phyloP scores from a whole-genome alignment of 2,329 filamentous ascomycete species.

The Sphaerulina vaccinii region DNA sequence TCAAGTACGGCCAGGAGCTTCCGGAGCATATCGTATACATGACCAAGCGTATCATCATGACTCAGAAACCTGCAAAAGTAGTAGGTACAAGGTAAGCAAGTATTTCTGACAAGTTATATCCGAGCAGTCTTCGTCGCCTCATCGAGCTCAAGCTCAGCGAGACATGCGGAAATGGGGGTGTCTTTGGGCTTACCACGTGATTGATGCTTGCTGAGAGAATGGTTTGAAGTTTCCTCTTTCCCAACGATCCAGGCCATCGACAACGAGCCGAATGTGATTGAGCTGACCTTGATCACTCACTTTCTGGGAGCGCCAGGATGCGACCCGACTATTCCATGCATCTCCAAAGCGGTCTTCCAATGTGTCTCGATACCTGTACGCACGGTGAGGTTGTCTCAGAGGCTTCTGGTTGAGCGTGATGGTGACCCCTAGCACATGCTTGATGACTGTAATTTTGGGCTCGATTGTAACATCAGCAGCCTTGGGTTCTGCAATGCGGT shows the following conservation, averaged over 20 bases:
- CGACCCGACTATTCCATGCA: background rate
- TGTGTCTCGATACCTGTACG: background rate
- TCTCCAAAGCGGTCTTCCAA: background rate
- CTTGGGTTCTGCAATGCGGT: background rate
- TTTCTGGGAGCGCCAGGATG: background rate
- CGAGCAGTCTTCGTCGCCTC: too few relatives aligned
- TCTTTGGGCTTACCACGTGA: too few relatives aligned
- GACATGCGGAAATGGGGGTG: too few relatives aligned
- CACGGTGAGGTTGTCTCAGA: background rate
- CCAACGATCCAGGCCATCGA: background rate
- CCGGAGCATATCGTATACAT: background rate
- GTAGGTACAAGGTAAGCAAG: too few relatives aligned
- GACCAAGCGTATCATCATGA: background rate
- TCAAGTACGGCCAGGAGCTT: background rate
- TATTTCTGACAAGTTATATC: too few relatives aligned
- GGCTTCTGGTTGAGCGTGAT: background rate
- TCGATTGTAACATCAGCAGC: background rate
- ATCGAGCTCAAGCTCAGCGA: too few relatives aligned
- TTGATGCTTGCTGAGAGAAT: background rate
- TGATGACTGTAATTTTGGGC: background rate
- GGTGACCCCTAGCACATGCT: background rate
- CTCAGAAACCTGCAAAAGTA: too few relatives aligned
- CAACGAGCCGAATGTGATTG: background rate
- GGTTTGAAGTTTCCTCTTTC: background rate
- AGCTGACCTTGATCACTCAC: too few relatives aligned